Evolutionary conservation across 805 yeast species (phyloP), one percentile per base, ranked within the genome.

Genomic region (Hermanozyma aechmeae): DNA sequence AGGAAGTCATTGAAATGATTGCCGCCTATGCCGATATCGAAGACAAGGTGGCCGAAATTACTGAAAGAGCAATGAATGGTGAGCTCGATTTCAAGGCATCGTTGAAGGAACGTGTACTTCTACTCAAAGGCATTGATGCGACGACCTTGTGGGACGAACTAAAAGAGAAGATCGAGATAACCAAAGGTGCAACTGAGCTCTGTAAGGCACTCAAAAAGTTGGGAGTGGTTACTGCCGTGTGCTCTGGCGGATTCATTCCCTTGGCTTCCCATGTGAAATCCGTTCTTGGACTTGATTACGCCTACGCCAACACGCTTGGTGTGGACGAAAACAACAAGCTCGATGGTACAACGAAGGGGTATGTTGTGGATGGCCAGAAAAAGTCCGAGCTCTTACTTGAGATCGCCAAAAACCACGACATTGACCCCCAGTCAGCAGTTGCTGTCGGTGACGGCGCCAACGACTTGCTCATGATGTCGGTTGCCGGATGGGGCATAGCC

Each of bases 381-480:
- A 92, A 92, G 54, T 95, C 94, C 2, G 69, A 72, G 30, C 65
- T 89, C 11, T 59, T 92, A 26, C 53, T 64, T 26, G 69, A 73
- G 37, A 68, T 83, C 18, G 79, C 89, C 1, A 40, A 51, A 4
- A 67, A 65, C 23, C 78, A 76, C 39, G 53, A 53, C 8, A 60
- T 81, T 20, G 71, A 68, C 14, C 56, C 73, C 8, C 50, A 50
- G 24, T 48, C 64, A 4, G 77, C 79, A 1, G 78, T 82, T 26
- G 96, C 96, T 27, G 81, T 89, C 22, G 97, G 97, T 21, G 97
- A 92, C 51, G 99, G 99, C 22, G 96, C 97, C 15, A 92, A 92
- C 47, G 99, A 92, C 57, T 61, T 92, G 48, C 71, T 72, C 25
- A 93, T 93, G 86, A 92, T 92, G 97, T 70, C 62, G 2, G 73